Evolutionary conservation across 805 yeast genomes (phyloP).

Genomic region (Geotrichum ghanense): DNA sequence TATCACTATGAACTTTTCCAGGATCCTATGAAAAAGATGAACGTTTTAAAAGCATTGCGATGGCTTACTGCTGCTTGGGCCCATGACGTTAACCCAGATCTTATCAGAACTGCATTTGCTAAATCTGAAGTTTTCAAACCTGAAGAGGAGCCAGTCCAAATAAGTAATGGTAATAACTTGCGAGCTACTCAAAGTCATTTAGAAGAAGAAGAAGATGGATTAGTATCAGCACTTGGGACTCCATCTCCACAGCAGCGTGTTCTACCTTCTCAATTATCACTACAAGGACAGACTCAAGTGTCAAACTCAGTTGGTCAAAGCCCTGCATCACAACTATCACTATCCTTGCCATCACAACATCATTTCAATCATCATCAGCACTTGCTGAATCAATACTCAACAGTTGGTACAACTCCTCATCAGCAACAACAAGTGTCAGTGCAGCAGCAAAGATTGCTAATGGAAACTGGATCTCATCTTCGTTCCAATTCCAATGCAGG

Average conservation of each 20-base stretch:
- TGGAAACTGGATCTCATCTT: neutral
- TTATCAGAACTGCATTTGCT: neutral
- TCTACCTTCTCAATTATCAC: neutral
- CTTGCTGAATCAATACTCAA: neutral
- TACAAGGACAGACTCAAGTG: neutral
- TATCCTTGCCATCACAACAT: neutral
- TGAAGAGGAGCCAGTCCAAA: neutral
- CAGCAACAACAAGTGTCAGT: no score
- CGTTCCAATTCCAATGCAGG: neutral
- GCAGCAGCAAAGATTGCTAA: neutral
- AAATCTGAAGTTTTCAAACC: conserved; percentile 1
- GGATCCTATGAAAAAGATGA: conserved; percentile 5
- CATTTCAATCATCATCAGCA: conserved; percentile 1
- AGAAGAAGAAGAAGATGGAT: neutral
- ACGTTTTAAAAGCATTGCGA: conserved; percentile 5
- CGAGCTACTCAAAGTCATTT: no score
- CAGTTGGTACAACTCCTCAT: neutral
- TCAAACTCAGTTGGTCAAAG: neutral
- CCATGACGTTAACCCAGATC: conserved; percentile 5
- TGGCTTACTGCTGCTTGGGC: conserved; percentile 8
- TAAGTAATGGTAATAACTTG: neutral
- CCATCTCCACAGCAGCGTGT: neutral
- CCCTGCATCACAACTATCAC: neutral
- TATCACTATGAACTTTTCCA: neutral
- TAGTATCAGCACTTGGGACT: neutral